A percentile compares a stretch with the other conserved stretches of the same genome.
Conservation (phyloP, 768 basidiomycete genomes). For the Leccinum incarnatum region DNA sequence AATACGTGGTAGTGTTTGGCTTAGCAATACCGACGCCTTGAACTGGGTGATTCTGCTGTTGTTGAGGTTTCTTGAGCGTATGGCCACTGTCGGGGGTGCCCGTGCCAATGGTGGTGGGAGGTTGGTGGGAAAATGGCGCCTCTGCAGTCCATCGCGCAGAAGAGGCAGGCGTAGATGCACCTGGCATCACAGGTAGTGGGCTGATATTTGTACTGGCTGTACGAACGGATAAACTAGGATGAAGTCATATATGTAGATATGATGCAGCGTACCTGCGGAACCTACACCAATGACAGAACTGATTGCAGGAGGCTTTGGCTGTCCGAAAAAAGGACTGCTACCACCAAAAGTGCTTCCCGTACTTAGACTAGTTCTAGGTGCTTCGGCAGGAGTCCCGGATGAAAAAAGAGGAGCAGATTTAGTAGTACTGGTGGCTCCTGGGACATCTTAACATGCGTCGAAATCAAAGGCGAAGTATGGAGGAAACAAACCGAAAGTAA, state of each 20-base stretch:
- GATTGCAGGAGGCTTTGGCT: neutral
- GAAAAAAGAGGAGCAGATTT: neutral
- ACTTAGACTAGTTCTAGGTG: neutral
- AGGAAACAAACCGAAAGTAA: neutral
- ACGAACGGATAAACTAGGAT: neutral
- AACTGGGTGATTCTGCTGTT: neutral
- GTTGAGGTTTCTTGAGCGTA: no score
- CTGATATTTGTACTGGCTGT: neutral
- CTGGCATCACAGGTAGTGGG: neutral
- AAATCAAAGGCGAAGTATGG: neutral
- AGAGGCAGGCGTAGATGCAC: neutral
- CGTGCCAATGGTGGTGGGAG: neutral
- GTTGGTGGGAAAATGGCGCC: neutral
- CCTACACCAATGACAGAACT: neutral
- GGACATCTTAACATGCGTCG: neutral
- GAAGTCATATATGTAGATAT: neutral
- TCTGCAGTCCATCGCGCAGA: neutral
- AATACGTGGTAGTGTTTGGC: no score
- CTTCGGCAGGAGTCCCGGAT: neutral
- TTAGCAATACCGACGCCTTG: no score
- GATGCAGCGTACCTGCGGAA: neutral
- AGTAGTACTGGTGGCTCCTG: neutral
- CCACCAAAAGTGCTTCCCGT: neutral
- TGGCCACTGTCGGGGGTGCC: neutral
- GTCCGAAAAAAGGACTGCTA: neutral